Evolutionary conservation across 306 rosid genomes (phyloP).

Genomic region (Geum urbanum): DNA sequence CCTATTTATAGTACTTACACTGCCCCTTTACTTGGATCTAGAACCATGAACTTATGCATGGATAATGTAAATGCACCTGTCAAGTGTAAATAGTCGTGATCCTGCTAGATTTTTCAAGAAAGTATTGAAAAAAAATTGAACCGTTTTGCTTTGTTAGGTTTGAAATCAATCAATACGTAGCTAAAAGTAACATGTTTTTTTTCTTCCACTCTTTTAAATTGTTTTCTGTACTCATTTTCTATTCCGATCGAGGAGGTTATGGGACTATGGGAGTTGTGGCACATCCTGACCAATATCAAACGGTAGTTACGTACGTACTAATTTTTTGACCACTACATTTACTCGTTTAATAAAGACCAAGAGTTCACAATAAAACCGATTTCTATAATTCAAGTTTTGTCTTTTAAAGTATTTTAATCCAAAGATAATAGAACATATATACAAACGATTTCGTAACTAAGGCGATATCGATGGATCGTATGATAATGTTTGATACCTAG

Average conservation of each 20-base stretch:
- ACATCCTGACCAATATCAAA: background rate
- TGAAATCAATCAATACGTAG: constrained; percentile 27
- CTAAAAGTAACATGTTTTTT: background rate
- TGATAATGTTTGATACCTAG: background rate
- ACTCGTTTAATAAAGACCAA: too few species aligned
- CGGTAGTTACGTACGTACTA: too few species aligned
- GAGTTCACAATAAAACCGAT: too few species aligned
- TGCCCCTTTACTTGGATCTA: background rate
- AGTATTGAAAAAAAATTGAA: constrained; percentile 30
- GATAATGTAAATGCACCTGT: constrained; percentile 41
- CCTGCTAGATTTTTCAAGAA: constrained; percentile 43
- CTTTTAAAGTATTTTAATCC: too few species aligned
- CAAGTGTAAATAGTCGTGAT: constrained; percentile 38
- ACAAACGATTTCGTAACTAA: too few species aligned
- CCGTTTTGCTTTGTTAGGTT: constrained; percentile 30
- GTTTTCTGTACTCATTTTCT: background rate
- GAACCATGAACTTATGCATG: constrained; percentile 34
- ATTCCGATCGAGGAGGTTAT: background rate
- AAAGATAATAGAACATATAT: too few species aligned
- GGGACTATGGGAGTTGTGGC: background rate
- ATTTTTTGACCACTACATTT: too few species aligned
- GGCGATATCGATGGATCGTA: too few species aligned
- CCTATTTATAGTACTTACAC: constrained; percentile 47
- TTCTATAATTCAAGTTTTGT: too few species aligned
- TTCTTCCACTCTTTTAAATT: background rate